Conservation (phyloP, 495 filamentous ascomycete genomes). For the Chlorociboria aeruginascens region DNA sequence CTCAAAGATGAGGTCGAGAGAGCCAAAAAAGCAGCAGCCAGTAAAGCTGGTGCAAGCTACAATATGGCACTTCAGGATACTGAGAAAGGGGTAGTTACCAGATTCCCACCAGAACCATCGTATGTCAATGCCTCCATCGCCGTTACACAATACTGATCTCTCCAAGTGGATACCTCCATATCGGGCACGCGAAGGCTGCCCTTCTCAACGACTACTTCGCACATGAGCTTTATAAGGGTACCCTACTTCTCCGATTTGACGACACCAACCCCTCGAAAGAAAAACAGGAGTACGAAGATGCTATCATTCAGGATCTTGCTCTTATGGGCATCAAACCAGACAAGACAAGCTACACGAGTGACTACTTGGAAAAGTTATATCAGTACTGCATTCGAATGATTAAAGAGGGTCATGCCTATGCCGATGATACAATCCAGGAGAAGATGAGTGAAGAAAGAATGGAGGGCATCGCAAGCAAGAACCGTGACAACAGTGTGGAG, state of each 20-base stretch:
- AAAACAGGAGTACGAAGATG: conserved; percentile 68
- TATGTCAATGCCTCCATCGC: conserved; percentile 30
- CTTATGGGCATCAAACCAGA: conserved; percentile 69
- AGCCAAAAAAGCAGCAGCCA: conserved; percentile 59
- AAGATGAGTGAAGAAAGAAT: conserved; percentile 54
- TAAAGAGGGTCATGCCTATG: conserved; percentile 65
- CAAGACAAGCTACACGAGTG: conserved; percentile 57
- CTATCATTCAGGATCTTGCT: conserved; percentile 61
- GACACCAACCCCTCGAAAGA: conserved; percentile 77
- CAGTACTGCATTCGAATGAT: conserved; percentile 58
- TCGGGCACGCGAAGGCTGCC: conserved; percentile 72
- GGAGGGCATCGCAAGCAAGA: conserved; percentile 53
- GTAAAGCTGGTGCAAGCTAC: conserved; percentile 78
- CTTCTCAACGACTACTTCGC: conserved; percentile 80
- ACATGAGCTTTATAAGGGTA: conserved; percentile 60
- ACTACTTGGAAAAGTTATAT: conserved; percentile 66
- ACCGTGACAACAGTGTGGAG: conserved; percentile 52
- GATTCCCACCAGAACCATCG: conserved; percentile 95
- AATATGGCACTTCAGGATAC: conserved; percentile 79
- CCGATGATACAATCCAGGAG: conserved; percentile 67
- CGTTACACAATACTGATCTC: conserved; percentile 1
- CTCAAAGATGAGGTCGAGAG: conserved; percentile 49
- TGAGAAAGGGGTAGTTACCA: conserved; percentile 85
- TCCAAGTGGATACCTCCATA: conserved; percentile 61
- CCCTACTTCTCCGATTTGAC: conserved; percentile 64